Percentiles rank a stretch among this genome's conserved stretches.
These are phyloP conservation scores for Phytophthora syringae DNA, from an alignment of 352 stramenopile species.

Conservation along the genomic window DNA sequence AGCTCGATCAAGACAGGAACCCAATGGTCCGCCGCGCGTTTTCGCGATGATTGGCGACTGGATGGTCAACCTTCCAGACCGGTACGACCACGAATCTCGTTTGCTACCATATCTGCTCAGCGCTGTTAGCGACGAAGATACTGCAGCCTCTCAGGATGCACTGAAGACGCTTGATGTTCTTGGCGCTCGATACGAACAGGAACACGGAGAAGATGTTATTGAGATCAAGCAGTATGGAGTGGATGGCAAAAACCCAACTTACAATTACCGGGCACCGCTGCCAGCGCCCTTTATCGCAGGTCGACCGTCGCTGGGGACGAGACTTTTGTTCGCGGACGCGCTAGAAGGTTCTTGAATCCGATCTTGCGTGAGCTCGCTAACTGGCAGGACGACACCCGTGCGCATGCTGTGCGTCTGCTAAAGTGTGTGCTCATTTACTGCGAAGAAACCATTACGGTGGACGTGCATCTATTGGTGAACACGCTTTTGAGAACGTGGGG, in stretches of 20 bases:
- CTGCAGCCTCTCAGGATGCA: conserved; percentile 52
- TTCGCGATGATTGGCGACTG: conserved; percentile 91
- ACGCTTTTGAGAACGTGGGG: conserved; percentile 68
- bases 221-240: conserved; percentile 95
- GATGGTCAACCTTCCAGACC: conserved; percentile 91
- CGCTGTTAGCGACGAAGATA: conserved; percentile 80
- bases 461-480: conserved; percentile 79
- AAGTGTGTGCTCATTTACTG: conserved; percentile 92
- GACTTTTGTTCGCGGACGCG: conserved; percentile 90
- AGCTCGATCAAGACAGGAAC: conserved; percentile 90
- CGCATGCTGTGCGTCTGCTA: conserved; percentile 88
- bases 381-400: conserved; percentile 88
- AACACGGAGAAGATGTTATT: conserved; percentile 87
- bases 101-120: conserved; percentile 95
- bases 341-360: conserved; percentile 89
- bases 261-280: conserved; percentile 86
- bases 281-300: conserved; percentile 77
- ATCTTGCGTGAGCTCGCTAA: conserved; percentile 92
- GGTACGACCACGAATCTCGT: conserved; percentile 94
- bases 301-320: conserved; percentile 89
- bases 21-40: conserved; percentile 80
- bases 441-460: conserved; percentile 94
- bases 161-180: conserved; percentile 78
- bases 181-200: conserved; percentile 63
- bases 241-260: conserved; percentile 86